Evolutionary conservation across 1,139 yeast genomes (phyloP).

Genomic region (Geotrichum cucujoidarum): DNA sequence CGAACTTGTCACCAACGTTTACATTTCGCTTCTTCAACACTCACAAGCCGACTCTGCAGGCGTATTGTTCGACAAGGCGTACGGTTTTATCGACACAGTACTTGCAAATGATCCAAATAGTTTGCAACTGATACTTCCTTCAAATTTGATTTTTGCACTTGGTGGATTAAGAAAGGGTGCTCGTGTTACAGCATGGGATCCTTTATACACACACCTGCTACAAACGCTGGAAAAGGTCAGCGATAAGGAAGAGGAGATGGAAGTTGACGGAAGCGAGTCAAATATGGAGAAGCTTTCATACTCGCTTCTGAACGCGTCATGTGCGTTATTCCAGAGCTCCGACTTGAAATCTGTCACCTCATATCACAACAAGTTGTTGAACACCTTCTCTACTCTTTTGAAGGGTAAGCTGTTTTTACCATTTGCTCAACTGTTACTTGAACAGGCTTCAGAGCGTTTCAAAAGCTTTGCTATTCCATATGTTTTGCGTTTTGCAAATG

Average conservation of each 20-base stretch:
- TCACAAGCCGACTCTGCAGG: constrained; percentile 52
- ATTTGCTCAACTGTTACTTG: constrained; percentile 41
- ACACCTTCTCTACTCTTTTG: constrained; percentile 9
- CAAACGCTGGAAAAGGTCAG: constrained; percentile 7
- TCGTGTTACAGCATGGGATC: constrained; percentile 37
- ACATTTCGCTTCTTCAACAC: constrained; percentile 53
- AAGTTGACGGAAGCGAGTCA: neutral
- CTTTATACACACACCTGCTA: constrained; percentile 22
- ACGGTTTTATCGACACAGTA: constrained; percentile 22
- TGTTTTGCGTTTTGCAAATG: constrained; percentile 22
- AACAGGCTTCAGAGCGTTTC: constrained; percentile 29
- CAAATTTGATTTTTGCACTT: constrained; percentile 29
- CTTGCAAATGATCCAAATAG: constrained; percentile 6
- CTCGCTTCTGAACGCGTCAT: constrained; percentile 16
- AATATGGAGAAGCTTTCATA: constrained; percentile 1
- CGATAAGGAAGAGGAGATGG: neutral
- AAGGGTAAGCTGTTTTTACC: constrained; percentile 25
- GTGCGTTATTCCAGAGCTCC: constrained; percentile 24
- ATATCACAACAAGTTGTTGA: constrained; percentile 23
- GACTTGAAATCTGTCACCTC: constrained; percentile 27
- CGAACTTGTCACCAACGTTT: constrained; percentile 22
- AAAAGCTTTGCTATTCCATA: constrained; percentile 24
- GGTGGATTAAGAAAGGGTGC: constrained; percentile 40
- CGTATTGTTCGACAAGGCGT: constrained; percentile 36
- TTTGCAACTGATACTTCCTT: constrained; percentile 18